Conservation (phyloP, 2,329 filamentous ascomycete species). For the Ilyonectria robusta region DNA sequence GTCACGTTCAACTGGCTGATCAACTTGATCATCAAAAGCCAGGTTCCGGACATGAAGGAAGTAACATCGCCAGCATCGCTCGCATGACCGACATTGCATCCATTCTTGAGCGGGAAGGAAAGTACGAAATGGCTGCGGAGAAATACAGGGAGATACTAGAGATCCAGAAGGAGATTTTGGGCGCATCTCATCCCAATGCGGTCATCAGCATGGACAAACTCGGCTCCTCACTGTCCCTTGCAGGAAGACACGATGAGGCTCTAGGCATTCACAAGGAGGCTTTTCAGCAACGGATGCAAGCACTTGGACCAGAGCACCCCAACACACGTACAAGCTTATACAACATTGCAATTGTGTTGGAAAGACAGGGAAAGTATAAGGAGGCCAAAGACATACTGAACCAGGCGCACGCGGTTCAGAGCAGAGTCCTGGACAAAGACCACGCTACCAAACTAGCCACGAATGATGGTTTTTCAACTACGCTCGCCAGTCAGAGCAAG, state of each 20-base stretch:
- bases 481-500: neutral
- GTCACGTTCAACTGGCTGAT: neutral
- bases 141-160: neutral
- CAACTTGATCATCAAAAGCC: neutral
- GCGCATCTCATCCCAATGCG: neutral
- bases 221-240: neutral
- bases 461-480: neutral
- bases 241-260: neutral
- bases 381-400: neutral
- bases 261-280: neutral
- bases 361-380: neutral
- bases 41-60: neutral
- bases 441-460: neutral
- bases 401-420: neutral
- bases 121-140: neutral
- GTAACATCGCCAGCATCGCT: neutral
- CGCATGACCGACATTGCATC: neutral
- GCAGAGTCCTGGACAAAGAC: neutral
- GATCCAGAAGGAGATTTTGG: neutral
- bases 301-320: neutral
- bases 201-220: neutral
- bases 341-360: neutral
- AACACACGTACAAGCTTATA: neutral
- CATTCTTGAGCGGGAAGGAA: neutral
- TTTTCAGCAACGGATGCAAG: neutral